Percentiles rank a stretch among this genome's conserved stretches.
Conservation (phyloP, 768 basidiomycete genomes). For the Boletus speciosus region DNA sequence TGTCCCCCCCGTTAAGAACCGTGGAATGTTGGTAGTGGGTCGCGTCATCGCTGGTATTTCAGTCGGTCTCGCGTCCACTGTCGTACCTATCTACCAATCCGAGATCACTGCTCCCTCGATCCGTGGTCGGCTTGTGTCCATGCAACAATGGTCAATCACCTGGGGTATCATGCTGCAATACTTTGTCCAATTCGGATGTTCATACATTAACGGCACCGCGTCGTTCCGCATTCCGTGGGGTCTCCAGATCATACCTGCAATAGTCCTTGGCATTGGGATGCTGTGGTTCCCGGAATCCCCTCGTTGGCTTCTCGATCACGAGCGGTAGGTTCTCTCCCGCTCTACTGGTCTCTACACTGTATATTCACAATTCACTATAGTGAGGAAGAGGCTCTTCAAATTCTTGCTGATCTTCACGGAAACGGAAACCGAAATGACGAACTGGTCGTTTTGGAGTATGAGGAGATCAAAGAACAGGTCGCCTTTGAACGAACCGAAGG, state of each 20-base stretch:
- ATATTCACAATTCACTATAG: slow-evolving; percentile 11
- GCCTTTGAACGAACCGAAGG: slow-evolving; percentile 65
- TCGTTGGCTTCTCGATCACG: slow-evolving; percentile 66
- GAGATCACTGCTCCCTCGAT: slow-evolving; percentile 70
- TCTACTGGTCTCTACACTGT: not conserved
- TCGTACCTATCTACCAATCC: slow-evolving; percentile 74
- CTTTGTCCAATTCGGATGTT: slow-evolving; percentile 74
- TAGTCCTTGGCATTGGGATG: slow-evolving; percentile 68
- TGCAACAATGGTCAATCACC: slow-evolving; percentile 79
- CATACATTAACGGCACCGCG: slow-evolving; percentile 58
- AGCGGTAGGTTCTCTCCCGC: slow-evolving; percentile 34
- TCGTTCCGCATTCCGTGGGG: slow-evolving; percentile 83
- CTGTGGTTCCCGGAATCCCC: slow-evolving; percentile 65
- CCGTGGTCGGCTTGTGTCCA: slow-evolving; percentile 70
- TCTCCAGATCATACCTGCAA: slow-evolving; percentile 74
- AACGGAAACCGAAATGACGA: slow-evolving; percentile 52
- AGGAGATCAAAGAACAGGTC: slow-evolving; percentile 58
- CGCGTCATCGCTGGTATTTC: slow-evolving; percentile 66
- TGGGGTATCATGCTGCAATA: slow-evolving; percentile 78
- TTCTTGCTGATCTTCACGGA: slow-evolving; percentile 73
- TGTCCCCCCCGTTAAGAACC: slow-evolving; percentile 39
- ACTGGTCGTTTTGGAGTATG: slow-evolving; percentile 66
- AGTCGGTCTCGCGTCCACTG: slow-evolving; percentile 61
- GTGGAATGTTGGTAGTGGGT: slow-evolving; percentile 71
- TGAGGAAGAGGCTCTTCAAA: slow-evolving; percentile 58